phyloP scores from a whole-genome alignment of 441 rosid species.

The Gossypium davidsonii region DNA sequence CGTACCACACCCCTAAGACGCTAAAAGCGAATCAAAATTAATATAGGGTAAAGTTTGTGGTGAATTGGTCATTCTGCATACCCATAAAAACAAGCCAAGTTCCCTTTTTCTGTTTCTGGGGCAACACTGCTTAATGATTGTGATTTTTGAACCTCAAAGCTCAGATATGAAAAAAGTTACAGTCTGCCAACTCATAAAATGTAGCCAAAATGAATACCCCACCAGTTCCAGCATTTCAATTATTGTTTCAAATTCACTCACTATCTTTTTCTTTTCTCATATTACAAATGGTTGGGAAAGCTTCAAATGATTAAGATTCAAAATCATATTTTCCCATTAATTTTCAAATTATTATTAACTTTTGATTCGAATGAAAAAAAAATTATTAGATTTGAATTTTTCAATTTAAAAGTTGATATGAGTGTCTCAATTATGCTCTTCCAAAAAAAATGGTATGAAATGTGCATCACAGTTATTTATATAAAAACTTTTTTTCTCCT shows the following conservation, averaged over 20 bases:
- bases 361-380: neutral
- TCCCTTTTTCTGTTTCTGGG: neutral
- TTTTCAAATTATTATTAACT: neutral
- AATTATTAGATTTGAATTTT: too few relatives aligned
- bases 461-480: too few relatives aligned
- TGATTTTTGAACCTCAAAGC: neutral
- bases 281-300: too few relatives aligned
- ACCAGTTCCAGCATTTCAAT: neutral
- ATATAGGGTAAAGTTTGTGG: neutral
- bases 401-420: too few relatives aligned
- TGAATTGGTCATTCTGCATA: neutral
- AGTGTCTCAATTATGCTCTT: too few relatives aligned
- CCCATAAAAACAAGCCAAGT: neutral
- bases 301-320: neutral
- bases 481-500: too few relatives aligned
- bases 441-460: too few relatives aligned
- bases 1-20: neutral
- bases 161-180: neutral
- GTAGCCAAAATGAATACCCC: neutral
- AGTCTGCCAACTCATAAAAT: neutral
- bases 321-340: neutral
- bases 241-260: neutral
- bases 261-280: neutral
- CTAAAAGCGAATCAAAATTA: neutral
- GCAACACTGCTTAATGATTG: neutral